Evolutionary conservation across 2,329 filamentous ascomycete genomes (phyloP).

Genomic region (Neopestalotiopsis rosae): DNA sequence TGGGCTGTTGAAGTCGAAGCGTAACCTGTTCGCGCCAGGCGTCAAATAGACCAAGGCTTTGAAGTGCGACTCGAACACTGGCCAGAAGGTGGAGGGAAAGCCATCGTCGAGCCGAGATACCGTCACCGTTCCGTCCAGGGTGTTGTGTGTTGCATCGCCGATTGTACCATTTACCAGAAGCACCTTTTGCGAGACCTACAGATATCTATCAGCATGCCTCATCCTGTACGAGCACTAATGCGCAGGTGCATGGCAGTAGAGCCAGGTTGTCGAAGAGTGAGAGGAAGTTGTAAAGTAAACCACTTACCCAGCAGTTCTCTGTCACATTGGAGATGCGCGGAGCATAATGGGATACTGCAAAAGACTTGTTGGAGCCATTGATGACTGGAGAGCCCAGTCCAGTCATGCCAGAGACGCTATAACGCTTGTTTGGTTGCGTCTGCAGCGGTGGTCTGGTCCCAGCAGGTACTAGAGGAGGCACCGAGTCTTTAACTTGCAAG

Average conservation of each 20-base stretch:
- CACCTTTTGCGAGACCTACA: slow-evolving; percentile 88
- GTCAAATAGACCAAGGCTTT: slow-evolving; percentile 90
- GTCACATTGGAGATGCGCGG: slow-evolving; percentile 79
- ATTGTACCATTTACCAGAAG: slow-evolving; percentile 82
- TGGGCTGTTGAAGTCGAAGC: slow-evolving; percentile 85
- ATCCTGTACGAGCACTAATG: neutral
- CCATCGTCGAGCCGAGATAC: slow-evolving; percentile 83
- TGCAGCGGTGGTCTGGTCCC: slow-evolving; percentile 44
- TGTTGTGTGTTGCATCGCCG: slow-evolving; percentile 70
- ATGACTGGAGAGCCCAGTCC: slow-evolving; percentile 62
- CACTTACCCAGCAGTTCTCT: slow-evolving; percentile 82
- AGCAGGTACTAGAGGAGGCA: slow-evolving; percentile 35
- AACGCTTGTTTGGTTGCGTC: slow-evolving; percentile 55
- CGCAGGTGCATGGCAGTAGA: too few species aligned
- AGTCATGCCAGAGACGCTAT: slow-evolving; percentile 69
- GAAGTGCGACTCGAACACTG: slow-evolving; percentile 87
- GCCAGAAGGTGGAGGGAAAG: slow-evolving; percentile 85
- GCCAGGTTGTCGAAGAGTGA: too few species aligned
- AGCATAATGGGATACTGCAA: slow-evolving; percentile 77
- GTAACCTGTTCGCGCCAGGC: slow-evolving; percentile 86
- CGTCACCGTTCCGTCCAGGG: slow-evolving; percentile 79
- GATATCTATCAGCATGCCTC: slow-evolving; percentile 1
- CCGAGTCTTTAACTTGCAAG: slow-evolving; percentile 60
- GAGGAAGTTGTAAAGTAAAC: neutral
- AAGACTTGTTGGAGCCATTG: slow-evolving; percentile 56